Base-by-base conservation (phyloP, 345 rosid genomes). In the Pistacia vera region DNA sequence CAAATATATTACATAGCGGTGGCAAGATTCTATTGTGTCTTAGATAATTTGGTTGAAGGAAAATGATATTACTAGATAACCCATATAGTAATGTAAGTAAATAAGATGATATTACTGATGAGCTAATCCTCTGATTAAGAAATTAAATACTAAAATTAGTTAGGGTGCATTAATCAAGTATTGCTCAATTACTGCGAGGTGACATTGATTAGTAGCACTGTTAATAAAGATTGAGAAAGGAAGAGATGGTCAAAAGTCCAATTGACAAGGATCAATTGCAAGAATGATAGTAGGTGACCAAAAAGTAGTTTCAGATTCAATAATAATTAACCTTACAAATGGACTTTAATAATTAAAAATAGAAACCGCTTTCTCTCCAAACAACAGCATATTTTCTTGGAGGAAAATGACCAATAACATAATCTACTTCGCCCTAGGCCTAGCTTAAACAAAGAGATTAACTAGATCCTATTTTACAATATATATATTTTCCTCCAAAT, bases 281-380 rank as follows among this genome's bases (percentile, higher is more conserved):
- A 69, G 77, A 79, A 81, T 56, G 73, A 75, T 84, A 71, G 76
- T 72, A 60, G 83, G 83, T 79, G 75, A 79, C 81, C 84, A 66
- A 65, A 83, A 81, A 74, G 78, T 71, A 30, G 81, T 64, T 77
- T 22, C 7, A 20, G 0, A 66, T 67, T 48, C 63, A 75, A 75
- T 51, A 76, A 75, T 70, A 55, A 41, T 41, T 41, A 6, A 71
- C 44, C 51, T 65, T 20, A 41, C 54, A 62, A 25, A 25, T 25
- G 25, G 20, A 20, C 22, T 8, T 44, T 73, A 22, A 49, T 18
- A 44, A 2, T 41, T 18, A 49, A 64, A 57, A 12, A 20, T 52
- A 65, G 73, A 65, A 63, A 57, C n/a, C 33, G 55, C 65, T 61
- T 52, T 72, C 57, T 58, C 55, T 28, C 25, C 48, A 62, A 61